Conservation (phyloP, 352 stramenopile genomes). For the Phytophthora colocasiae region DNA sequence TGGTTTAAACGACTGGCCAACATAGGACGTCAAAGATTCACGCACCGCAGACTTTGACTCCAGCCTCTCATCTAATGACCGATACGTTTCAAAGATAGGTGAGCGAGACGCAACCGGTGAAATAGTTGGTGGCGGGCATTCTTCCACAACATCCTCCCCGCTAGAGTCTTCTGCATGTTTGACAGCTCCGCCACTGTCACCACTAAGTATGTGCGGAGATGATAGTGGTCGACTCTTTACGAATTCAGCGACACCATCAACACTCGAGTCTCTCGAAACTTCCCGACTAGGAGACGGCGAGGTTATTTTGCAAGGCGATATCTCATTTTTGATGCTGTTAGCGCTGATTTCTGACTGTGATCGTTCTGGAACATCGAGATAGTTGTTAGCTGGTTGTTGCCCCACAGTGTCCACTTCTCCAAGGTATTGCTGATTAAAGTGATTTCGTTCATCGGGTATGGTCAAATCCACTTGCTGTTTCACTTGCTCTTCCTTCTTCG, state of each 20-base stretch:
- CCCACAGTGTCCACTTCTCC: not conserved
- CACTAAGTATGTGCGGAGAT: too few species aligned
- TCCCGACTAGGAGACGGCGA: not conserved
- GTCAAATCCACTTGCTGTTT: not conserved
- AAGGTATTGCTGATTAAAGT: not conserved
- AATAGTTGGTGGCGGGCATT: not conserved
- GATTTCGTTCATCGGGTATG: not conserved
- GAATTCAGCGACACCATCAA: not conserved
- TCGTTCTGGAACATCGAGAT: too few species aligned
- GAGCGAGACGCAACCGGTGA: not conserved
- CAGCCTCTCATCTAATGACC: not conserved
- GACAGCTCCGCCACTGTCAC: not conserved
- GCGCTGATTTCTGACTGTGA: not conserved
- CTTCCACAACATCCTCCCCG: not conserved
- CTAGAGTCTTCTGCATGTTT: not conserved
- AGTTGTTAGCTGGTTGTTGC: not conserved
- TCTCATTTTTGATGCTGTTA: not conserved
- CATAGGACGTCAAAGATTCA: not conserved
- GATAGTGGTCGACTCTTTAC: not conserved
- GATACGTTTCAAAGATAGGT: not conserved
- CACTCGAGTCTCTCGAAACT: not conserved
- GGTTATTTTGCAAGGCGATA: not conserved
- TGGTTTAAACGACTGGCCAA: not conserved
- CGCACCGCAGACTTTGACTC: not conserved
- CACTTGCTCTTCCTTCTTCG: not conserved